Evolutionary conservation across 176 grass and related monocot genomes (phyloP).

Genomic region (Otatea glauca): DNA sequence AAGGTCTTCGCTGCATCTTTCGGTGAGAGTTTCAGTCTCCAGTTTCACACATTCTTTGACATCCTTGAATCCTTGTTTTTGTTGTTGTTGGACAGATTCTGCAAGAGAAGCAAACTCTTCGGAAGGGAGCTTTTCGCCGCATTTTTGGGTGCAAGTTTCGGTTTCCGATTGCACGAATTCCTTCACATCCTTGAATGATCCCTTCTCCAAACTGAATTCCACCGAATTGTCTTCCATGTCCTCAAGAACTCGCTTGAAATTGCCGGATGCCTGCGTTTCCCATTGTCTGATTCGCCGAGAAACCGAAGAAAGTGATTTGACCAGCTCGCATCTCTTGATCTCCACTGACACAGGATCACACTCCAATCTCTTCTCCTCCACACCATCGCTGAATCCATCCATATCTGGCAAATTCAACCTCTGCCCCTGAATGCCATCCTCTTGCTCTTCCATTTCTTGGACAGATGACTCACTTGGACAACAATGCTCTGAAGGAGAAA

Average conservation of each 20-base stretch:
- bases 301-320: slow-evolving; percentile 36
- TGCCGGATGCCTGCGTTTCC: slow-evolving; percentile 41
- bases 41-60: slow-evolving; percentile 21
- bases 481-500: not conserved
- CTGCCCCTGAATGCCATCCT: slow-evolving; percentile 11
- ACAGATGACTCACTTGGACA: not conserved
- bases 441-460: slow-evolving; percentile 28
- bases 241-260: slow-evolving; percentile 26
- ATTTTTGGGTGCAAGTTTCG: not conserved
- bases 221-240: not conserved
- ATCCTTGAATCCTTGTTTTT: slow-evolving; percentile 34
- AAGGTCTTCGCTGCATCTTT: not conserved
- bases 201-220: slow-evolving; percentile 21
- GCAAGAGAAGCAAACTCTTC: not conserved
- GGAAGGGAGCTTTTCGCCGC: not conserved
- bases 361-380: slow-evolving; percentile 49
- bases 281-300: slow-evolving; percentile 37
- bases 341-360: slow-evolving; percentile 42
- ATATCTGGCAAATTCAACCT: not conserved
- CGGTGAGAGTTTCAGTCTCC: not conserved
- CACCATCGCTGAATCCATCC: not conserved
- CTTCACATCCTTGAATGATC: not conserved
- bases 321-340: slow-evolving; percentile 26
- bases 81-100: not conserved
- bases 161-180: slow-evolving; percentile 1